phyloP scores from a whole-genome alignment of 257 asterid species.

The Solanum pennellii region DNA sequence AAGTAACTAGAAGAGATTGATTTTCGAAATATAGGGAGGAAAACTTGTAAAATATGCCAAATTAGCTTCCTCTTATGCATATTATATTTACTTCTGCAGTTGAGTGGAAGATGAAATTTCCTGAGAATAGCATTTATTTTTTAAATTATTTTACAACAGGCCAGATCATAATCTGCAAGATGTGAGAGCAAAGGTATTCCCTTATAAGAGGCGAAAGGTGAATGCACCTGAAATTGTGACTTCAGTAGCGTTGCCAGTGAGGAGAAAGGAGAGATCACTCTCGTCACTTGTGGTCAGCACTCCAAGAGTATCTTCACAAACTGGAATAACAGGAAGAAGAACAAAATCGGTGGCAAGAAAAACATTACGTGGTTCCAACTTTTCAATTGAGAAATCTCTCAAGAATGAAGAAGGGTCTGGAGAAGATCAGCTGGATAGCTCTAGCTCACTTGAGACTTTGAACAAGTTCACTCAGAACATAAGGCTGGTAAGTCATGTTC shows the following conservation, averaged over 20 bases:
- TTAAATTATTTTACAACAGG: constrained; percentile 26
- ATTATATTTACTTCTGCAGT: not conserved
- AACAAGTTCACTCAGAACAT: constrained; percentile 45
- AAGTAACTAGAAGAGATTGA: not conserved
- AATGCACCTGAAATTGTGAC: constrained; percentile 59
- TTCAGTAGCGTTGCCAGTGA: constrained; percentile 62
- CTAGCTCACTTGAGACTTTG: constrained; percentile 68
- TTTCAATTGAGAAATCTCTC: constrained; percentile 66
- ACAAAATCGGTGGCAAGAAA: constrained; percentile 79
- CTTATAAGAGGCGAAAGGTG: constrained; percentile 72
- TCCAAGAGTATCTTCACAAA: constrained; percentile 84
- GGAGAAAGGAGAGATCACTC: constrained; percentile 95
- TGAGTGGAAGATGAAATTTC: not conserved
- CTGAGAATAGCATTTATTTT: not conserved
- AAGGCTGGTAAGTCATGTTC: constrained; percentile 49
- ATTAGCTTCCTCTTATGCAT: not conserved
- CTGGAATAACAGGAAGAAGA: constrained; percentile 87
- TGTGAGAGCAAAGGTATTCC: constrained; percentile 82
- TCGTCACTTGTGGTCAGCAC: constrained; percentile 92
- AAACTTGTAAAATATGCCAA: not conserved
- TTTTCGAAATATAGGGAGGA: not conserved
- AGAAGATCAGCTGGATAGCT: constrained; percentile 62
- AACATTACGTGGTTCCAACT: constrained; percentile 63
- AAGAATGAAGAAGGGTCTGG: constrained; percentile 58
- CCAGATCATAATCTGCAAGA: constrained; percentile 91